A percentile compares a stretch with the other conserved stretches of the same genome.
Evolutionary conservation across 768 basidiomycete genomes (phyloP).

Genomic region (Tylopilus sp.): DNA sequence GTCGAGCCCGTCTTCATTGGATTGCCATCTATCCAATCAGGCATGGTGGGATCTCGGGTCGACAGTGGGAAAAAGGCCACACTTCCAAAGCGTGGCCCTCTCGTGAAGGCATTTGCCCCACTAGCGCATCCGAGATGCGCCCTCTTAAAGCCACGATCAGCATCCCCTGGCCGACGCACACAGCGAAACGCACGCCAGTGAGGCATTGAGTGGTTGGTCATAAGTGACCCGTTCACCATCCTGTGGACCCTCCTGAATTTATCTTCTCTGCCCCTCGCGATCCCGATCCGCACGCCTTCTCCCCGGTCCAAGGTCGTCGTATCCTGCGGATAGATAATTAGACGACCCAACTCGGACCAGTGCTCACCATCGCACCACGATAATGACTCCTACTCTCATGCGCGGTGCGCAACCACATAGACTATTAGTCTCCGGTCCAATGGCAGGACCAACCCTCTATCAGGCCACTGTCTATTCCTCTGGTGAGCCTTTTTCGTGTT

Average conservation of each 20-base stretch:
- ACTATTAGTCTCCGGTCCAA: constrained; percentile 1
- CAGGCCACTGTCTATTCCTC: constrained; percentile 5
- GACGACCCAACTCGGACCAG: background rate
- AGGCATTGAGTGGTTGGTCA: background rate
- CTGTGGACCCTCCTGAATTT: background rate
- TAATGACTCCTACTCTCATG: constrained; percentile 2
- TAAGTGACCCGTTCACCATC: background rate
- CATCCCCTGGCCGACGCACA: background rate
- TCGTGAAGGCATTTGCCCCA: background rate
- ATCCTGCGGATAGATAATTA: background rate
- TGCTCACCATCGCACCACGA: background rate
- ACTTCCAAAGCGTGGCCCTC: too few relatives aligned
- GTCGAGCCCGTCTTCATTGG: background rate
- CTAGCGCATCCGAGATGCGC: background rate
- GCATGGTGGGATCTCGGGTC: background rate
- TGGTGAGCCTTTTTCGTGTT: constrained; percentile 5
- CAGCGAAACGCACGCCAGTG: background rate
- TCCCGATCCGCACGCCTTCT: background rate
- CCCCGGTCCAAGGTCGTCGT: background rate
- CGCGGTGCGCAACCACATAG: background rate
- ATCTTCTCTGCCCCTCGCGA: background rate
- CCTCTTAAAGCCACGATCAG: background rate
- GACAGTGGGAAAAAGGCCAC: background rate
- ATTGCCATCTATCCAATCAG: background rate
- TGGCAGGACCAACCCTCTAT: background rate